Evolutionary conservation across 1,284 basidiomycete genomes (phyloP).

Genomic region (Pseudozyma hubeiensis): DNA sequence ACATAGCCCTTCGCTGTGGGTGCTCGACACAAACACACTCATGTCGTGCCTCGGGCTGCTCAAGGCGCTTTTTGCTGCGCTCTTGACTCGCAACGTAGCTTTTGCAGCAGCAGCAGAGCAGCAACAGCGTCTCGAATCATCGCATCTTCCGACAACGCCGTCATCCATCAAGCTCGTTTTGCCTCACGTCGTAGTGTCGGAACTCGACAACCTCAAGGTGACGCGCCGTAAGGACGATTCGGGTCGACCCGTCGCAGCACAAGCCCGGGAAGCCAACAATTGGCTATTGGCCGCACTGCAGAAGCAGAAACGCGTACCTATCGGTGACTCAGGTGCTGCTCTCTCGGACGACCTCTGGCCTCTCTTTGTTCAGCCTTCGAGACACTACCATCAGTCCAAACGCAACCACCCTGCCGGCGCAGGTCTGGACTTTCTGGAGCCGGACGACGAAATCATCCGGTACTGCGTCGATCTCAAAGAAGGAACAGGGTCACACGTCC

Average conservation of each 20-base stretch:
- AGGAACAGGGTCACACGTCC: conserved; percentile 19
- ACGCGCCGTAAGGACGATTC: conserved; percentile 29
- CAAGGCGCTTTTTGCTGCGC: conserved; percentile 46
- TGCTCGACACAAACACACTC: conserved; percentile 52
- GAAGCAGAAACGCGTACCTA: conserved; percentile 44
- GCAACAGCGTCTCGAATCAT: background rate
- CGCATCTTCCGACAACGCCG: conserved; percentile 9
- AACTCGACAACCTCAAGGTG: conserved; percentile 47
- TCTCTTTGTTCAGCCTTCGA: conserved; percentile 32
- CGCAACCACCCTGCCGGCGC: background rate
- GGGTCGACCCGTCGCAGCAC: conserved; percentile 27
- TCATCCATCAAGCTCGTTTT: conserved; percentile 45
- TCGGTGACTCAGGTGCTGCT: conserved; percentile 19
- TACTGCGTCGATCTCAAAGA: conserved; percentile 40
- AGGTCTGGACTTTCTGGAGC: conserved; percentile 7
- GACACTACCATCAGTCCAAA: conserved; percentile 19
- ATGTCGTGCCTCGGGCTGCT: conserved; percentile 45
- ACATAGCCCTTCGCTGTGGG: conserved; percentile 37
- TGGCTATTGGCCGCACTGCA: conserved; percentile 49
- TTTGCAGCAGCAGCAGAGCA: conserved; percentile 11
- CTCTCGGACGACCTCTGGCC: conserved; percentile 34
- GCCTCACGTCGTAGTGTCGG: conserved; percentile 39
- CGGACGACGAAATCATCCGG: conserved; percentile 43
- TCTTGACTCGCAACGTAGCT: conserved; percentile 38
- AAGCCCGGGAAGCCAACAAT: conserved; percentile 43